Percentiles rank a stretch among this genome's conserved stretches.
phyloP scores from a whole-genome alignment of 164 flowering plant species.

The Echeveria elegans region DNA sequence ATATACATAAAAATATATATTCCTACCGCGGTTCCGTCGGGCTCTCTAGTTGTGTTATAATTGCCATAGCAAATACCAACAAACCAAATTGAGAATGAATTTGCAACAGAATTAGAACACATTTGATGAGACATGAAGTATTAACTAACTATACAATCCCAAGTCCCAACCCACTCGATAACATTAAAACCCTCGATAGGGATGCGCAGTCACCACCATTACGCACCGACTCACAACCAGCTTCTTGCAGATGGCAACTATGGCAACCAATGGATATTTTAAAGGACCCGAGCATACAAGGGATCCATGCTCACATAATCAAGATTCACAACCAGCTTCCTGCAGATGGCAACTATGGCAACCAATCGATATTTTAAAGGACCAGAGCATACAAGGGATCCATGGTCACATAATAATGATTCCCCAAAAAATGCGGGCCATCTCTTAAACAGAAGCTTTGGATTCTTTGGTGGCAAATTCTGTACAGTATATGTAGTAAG shows the following conservation, averaged over 20 bases:
- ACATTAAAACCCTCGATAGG: neutral
- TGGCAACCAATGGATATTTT: no score
- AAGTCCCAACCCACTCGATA: neutral
- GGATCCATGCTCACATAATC: no score
- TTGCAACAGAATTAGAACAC: neutral
- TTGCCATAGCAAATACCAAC: no score
- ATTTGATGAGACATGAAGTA: neutral
- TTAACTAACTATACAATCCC: slow-evolving; percentile 1
- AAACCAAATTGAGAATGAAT: neutral
- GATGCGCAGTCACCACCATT: no score
- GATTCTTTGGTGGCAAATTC: neutral
- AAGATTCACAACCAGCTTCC: neutral
- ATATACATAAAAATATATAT: no score
- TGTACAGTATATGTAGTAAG: slow-evolving; percentile 3
- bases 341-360: neutral
- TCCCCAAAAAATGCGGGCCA: neutral
- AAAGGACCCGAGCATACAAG: no score
- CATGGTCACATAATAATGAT: no score
- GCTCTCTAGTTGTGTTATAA: no score
- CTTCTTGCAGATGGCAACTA: neutral
- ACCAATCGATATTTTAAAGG: no score
- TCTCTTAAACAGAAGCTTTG: neutral
- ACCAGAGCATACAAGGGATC: no score
- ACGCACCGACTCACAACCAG: neutral
- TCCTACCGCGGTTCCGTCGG: no score